Conservation (phyloP, 2,329 filamentous ascomycete species). For the Blastomyces percursus region DNA sequence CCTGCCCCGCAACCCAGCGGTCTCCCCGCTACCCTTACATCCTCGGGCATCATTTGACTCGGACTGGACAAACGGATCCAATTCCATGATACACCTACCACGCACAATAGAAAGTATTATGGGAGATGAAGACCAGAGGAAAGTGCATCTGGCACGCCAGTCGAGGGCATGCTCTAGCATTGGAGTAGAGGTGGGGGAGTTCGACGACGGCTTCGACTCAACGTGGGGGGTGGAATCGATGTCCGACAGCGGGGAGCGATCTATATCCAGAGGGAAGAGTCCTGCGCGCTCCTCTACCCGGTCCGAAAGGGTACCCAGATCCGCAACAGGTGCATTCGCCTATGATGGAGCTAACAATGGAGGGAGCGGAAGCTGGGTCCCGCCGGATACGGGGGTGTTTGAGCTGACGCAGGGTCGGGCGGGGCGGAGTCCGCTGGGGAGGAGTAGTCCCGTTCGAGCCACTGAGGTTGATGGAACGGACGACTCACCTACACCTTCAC, state of each 20-base stretch:
- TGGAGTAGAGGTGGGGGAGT: background rate
- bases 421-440: constrained; percentile 28
- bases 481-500: background rate
- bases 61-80: constrained; percentile 44
- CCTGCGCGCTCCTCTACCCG: background rate
- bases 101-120: constrained; percentile 64
- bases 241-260: background rate
- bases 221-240: background rate
- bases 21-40: constrained; percentile 41
- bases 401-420: constrained; percentile 15
- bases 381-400: constrained; percentile 13
- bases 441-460: constrained; percentile 22
- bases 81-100: constrained; percentile 56
- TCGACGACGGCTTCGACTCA: background rate
- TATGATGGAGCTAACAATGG: constrained; percentile 7
- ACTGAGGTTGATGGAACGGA: background rate
- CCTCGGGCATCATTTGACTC: constrained; percentile 58
- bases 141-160: constrained; percentile 58
- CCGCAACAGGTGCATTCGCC: background rate
- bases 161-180: constrained; percentile 21
- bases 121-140: constrained; percentile 62
- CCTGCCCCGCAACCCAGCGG: constrained; percentile 35
- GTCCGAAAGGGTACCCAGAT: background rate
- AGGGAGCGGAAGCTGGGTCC: background rate
- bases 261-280: constrained; percentile 4